Conservation (phyloP, 495 filamentous ascomycete species). For the Terfezia claveryi region DNA sequence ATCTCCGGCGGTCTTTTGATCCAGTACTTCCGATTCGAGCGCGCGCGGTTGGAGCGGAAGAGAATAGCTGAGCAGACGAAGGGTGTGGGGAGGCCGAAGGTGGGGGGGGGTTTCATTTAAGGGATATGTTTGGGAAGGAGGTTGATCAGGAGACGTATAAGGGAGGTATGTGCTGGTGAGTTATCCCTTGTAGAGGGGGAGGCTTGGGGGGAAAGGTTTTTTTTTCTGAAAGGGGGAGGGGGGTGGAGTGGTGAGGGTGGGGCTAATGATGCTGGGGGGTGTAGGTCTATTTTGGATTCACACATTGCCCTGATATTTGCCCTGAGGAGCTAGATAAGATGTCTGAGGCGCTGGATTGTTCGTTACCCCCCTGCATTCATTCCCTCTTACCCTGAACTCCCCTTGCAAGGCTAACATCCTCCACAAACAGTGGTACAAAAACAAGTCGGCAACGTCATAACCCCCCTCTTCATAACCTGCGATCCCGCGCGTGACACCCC, state of each 20-base stretch:
- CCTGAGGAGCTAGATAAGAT: conserved; percentile 98
- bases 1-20: conserved; percentile 51
- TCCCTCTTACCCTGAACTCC: conserved; percentile 18
- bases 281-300: conserved; percentile 93
- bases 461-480: conserved; percentile 80
- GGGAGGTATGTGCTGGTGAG: conserved; percentile 54
- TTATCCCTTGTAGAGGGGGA: neutral
- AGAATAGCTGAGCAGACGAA: conserved; percentile 76
- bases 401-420: neutral
- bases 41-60: conserved; percentile 65
- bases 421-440: conserved; percentile 20
- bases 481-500: conserved; percentile 83
- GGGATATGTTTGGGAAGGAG: conserved; percentile 55
- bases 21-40: conserved; percentile 78
- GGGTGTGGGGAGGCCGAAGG: conserved; percentile 77
- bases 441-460: conserved; percentile 16
- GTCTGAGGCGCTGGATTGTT: conserved; percentile 69
- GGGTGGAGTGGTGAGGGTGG: neutral
- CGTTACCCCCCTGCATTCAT: conserved; percentile 26
- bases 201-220: neutral
- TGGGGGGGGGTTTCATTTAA: conserved; percentile 67
- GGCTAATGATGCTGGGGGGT: neutral
- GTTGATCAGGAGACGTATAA: conserved; percentile 60
- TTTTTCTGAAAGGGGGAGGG: neutral
- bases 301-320: conserved; percentile 95